These are phyloP conservation scores for Trametes versicolor DNA, from an alignment of 1,284 basidiomycete species.

Conservation along the genomic window DNA sequence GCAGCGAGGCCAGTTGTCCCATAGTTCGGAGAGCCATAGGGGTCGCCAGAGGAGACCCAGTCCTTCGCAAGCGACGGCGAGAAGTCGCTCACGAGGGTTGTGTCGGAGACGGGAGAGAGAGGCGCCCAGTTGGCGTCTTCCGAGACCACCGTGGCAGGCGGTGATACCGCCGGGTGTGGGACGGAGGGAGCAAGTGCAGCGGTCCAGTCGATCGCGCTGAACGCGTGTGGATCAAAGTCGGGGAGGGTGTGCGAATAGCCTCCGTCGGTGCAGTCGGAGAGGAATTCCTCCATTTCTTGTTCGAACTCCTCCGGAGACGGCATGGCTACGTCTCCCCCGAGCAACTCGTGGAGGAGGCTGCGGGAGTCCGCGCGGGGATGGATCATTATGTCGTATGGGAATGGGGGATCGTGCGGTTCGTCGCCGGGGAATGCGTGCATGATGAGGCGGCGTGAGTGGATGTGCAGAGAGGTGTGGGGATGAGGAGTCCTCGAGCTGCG, in stretches of 20 bases:
- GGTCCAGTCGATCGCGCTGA: neutral
- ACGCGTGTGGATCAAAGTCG: neutral
- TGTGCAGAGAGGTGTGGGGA: neutral
- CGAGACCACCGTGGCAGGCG: neutral
- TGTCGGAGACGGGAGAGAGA: conserved; percentile 1
- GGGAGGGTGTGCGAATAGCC: neutral
- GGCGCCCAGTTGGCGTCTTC: neutral
- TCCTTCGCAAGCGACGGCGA: neutral
- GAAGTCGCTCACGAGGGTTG: neutral
- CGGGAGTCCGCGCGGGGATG: neutral
- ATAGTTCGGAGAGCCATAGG: neutral
- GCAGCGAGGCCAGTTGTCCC: neutral
- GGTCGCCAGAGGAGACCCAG: neutral
- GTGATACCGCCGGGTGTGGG: neutral
- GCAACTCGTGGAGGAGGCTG: conserved; percentile 3
- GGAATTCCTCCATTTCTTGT: conserved; percentile 8
- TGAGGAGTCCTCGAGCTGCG: neutral
- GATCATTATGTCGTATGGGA: neutral
- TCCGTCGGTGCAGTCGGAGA: neutral
- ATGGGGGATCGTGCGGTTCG: neutral
- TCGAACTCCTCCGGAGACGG: conserved; percentile 4
- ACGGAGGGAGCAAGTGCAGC: neutral
- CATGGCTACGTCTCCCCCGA: neutral
- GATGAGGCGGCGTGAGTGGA: neutral
- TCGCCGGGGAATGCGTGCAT: neutral